These are phyloP conservation scores for Wallemia mellicola DNA, from an alignment of 1,284 basidiomycete species.

Conservation along the genomic window DNA sequence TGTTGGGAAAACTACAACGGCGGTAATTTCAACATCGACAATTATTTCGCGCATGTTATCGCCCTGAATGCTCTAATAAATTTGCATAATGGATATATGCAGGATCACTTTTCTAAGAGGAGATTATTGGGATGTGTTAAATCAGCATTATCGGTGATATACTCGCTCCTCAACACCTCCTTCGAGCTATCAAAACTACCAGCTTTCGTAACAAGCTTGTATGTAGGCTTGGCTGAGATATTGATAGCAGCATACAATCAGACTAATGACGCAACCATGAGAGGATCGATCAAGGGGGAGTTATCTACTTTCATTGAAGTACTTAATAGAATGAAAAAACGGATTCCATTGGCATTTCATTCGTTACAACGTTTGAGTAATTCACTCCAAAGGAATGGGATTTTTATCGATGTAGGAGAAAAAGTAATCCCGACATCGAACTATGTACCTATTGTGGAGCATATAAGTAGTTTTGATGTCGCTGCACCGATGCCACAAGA, in stretches of 20 bases:
- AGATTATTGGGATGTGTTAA: neutral
- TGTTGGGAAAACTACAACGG: neutral
- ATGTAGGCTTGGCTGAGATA: neutral
- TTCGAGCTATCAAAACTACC: neutral
- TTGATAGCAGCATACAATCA: neutral
- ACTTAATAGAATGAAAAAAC: neutral
- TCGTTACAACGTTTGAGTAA: neutral
- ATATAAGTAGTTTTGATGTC: neutral
- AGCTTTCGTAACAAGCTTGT: neutral
- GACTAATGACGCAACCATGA: neutral
- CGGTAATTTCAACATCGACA: neutral
- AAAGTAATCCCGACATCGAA: too few relatives aligned
- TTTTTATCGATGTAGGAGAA: too few relatives aligned
- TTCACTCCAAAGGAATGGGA: neutral
- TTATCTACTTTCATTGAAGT: neutral
- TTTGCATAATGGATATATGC: neutral
- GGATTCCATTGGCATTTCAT: neutral
- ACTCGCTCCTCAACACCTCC: neutral
- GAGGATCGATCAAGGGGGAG: neutral
- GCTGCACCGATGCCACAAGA: neutral
- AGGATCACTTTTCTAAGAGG: neutral
- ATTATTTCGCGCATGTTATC: neutral
- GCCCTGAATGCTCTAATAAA: neutral
- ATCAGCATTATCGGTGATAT: neutral
- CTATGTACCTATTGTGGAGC: neutral